A percentile compares a stretch with the other conserved stretches of the same genome.
These are phyloP conservation scores for Protomyces gravidus DNA, from an alignment of 1,139 yeast genomes.

Conservation along the genomic window DNA sequence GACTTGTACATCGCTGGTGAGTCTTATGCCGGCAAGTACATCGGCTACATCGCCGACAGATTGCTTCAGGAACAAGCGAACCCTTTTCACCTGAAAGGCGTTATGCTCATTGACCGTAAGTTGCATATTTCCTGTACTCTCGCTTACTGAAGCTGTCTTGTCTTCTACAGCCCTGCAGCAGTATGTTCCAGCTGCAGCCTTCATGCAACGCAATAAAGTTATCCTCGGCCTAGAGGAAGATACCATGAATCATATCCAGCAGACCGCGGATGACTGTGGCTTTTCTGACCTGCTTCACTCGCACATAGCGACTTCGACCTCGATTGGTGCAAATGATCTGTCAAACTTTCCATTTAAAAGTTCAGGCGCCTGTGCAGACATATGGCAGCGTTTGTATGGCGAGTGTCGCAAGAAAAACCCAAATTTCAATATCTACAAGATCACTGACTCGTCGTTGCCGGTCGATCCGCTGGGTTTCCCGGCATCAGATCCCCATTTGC, in stretches of 20 bases:
- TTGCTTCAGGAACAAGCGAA: constrained; percentile 40
- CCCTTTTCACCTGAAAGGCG: constrained; percentile 1
- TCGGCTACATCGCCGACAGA: constrained; percentile 74
- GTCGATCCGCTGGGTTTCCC: constrained; percentile 17
- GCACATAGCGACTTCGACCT: constrained; percentile 1
- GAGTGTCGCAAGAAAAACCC: constrained; percentile 5
- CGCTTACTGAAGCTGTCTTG: constrained; percentile 9
- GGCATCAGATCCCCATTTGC: not conserved
- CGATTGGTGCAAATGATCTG: not conserved
- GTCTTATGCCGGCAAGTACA: constrained; percentile 93
- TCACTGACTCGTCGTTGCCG: constrained; percentile 19
- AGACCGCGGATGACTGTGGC: constrained; percentile 5
- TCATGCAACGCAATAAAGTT: not conserved
- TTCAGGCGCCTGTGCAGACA: not conserved
- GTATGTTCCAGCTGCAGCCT: constrained; percentile 2
- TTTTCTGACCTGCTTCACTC: constrained; percentile 4
- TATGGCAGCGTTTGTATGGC: not conserved
- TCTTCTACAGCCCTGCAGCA: not conserved
- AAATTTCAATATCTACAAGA: constrained; percentile 7
- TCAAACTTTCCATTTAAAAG: not conserved
- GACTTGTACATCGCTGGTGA: constrained; percentile 79
- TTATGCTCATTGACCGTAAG: constrained; percentile 5
- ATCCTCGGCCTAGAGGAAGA: constrained; percentile 1
- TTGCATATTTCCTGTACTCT: not conserved
- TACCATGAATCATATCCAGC: not conserved